Conservation (phyloP, 192 early-diverging fungal genomes). For the Linderina pennispora region DNA sequence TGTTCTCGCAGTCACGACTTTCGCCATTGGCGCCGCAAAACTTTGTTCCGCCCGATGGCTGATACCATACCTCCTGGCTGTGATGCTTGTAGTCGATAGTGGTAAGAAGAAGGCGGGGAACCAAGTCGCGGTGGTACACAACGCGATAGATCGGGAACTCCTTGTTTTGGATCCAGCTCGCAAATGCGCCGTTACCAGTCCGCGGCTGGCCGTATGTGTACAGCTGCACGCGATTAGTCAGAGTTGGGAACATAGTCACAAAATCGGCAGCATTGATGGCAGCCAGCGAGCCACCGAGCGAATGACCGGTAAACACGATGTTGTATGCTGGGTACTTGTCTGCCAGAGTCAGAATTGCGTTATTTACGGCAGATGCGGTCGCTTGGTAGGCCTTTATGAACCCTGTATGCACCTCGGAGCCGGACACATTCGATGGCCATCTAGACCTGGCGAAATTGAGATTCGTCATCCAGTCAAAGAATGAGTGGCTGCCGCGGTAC, state of each 20-base stretch:
- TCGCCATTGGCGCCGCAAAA: neutral
- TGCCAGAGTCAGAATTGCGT: neutral
- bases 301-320: conserved; percentile 7
- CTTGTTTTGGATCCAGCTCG: neutral
- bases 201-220: conserved; percentile 8
- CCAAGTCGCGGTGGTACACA: conserved; percentile 2
- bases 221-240: neutral
- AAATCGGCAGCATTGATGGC: conserved; percentile 3
- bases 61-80: neutral
- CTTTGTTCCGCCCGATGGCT: neutral
- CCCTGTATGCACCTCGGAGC: conserved; percentile 5
- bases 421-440: neutral
- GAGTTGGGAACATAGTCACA: neutral
- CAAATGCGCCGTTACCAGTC: conserved; percentile 4
- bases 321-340: conserved; percentile 4
- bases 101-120: neutral
- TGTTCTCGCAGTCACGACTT: neutral
- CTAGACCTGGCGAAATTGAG: neutral
- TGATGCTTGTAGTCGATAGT: neutral
- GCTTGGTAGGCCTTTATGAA: conserved; percentile 2
- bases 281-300: conserved; percentile 6
- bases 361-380: neutral
- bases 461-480: neutral
- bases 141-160: neutral
- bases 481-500: neutral